phyloP scores from a whole-genome alignment of 495 filamentous ascomycete genomes.

The Aspergillus steynii region DNA sequence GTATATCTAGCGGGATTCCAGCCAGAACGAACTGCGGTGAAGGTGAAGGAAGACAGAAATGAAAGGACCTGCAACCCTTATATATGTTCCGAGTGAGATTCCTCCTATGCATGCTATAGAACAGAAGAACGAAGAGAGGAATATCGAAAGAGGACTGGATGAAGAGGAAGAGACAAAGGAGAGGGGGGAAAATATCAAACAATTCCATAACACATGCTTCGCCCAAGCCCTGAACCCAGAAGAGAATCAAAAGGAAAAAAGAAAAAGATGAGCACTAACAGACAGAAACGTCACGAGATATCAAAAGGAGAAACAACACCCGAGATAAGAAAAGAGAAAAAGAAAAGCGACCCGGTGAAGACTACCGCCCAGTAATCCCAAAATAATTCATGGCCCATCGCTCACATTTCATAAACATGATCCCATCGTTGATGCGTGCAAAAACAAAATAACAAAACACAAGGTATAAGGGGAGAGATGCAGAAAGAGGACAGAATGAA shows the following conservation, averaged over 20 bases:
- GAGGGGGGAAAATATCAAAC: slow-evolving; percentile 7
- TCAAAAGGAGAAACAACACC: slow-evolving; percentile 7
- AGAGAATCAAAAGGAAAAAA: slow-evolving; percentile 11
- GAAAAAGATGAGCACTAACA: slow-evolving; percentile 11
- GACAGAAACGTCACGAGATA: slow-evolving; percentile 7
- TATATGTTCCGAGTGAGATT: background rate
- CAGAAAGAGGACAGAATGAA: slow-evolving; percentile 1
- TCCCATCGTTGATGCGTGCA: background rate
- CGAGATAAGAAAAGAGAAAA: slow-evolving; percentile 6
- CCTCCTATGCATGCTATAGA: slow-evolving; percentile 5
- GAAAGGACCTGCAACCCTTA: background rate
- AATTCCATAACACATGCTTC: slow-evolving; percentile 18
- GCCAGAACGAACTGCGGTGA: background rate
- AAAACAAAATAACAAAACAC: slow-evolving; percentile 1
- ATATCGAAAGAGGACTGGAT: slow-evolving; percentile 6
- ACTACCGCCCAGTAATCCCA: slow-evolving; percentile 7
- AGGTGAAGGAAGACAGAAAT: background rate
- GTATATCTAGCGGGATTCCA: background rate
- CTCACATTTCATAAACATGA: slow-evolving; percentile 10
- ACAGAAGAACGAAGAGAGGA: slow-evolving; percentile 5
- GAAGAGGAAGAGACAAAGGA: slow-evolving; percentile 11
- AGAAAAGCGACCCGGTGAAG: slow-evolving; percentile 4
- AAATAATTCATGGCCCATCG: slow-evolving; percentile 13
- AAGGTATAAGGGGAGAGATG: background rate
- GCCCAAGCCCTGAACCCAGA: slow-evolving; percentile 16